Evolutionary conservation across 768 basidiomycete genomes (phyloP), one percentile per base, ranked within the genome.

Genomic region (Amanita pallidorosea): DNA sequence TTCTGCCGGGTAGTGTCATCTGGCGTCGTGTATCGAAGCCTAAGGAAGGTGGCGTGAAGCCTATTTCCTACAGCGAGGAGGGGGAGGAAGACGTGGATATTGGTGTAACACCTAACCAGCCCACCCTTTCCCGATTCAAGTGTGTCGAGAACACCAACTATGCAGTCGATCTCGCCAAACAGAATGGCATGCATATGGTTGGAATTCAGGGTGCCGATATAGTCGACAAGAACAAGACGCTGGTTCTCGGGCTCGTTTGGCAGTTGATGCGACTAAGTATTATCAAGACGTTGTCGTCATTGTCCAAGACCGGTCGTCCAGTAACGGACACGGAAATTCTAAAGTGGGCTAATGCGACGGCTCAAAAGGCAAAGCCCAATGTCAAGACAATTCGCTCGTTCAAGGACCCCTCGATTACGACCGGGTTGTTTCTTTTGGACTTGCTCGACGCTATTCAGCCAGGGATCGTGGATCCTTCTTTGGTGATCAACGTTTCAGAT

Each of bases 61-160:
- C 33, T 66, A 67, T 44, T 68, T 53, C 69, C 70, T 2, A 68
- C 68, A 53, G 61, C 66, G 63, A 57, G 27, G 57, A 61, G 1
- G 77, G 70, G 2, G 88, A 82, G 34, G 87, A 86, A 53, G 86
- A 76, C 36, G 87, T 82, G 52, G 87, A 87, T 61, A 83, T 86
- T 36, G 87, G 87, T 18, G 83, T 90, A 36, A 86, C 83, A 8
- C 85, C 86, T 3, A 88, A 84, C 63, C 88, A 84, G 72, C 81
- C 83, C 58, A 82, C 81, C 37, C 74, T 99, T 17, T 94, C 94
- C 36, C 76, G 91, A 48, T 99, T 98, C 77, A 99, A 99, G 73
- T 84, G 85, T 29, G 92, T 99, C 23, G 96, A 99, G 70, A 98
- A 99, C 68, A 96, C 91, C 40, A 99, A 98, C 66, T 98, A 99